Base-by-base conservation (phyloP, 176 grass and related monocot species). In the Zoysia japonica region DNA sequence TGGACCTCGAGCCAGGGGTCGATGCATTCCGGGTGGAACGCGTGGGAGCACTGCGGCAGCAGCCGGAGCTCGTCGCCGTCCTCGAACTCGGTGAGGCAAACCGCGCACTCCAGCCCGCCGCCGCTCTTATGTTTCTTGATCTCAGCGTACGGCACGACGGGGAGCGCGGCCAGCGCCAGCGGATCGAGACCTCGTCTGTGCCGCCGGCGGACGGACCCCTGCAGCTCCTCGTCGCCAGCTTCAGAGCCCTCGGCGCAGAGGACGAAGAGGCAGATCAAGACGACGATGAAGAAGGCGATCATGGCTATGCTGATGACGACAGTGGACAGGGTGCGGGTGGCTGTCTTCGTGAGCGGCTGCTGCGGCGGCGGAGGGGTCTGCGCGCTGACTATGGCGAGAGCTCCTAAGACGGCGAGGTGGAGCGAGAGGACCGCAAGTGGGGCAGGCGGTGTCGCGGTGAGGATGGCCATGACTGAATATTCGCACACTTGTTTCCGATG, bases 11-110 rank as follows among this genome's bases (percentile, higher is more conserved):
- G 90, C 96, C 96, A 99, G 46, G 88, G 88, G 38, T 96, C 90
- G 75, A 99, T 96, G 83, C 96, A 99, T 6, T 99, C 96, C 0
- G 88, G 78, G 83, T 99, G 96, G 84, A 99, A 99, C 11, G 84
- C 96, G 81, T 99, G 96, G 6, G 81, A 89, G 68, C 96, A 99
- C 72, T 89, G 91, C 7, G 96, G 92, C 1, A 99, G 88, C 50
- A 99, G 88, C 41, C 85, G 92, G 38, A 99, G 92, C 5, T 78
- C 87, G 76, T 99, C 96, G 17, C 78, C 86, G 67, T 96, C 92
- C 75, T 96, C 90, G 69, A 99, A 99, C 83, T 84, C 69, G 48
- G 86, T 96, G 14, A 99, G 83, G 81, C 96, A 99, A 67, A 99
- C 96, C 6, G 96, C 90, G 79, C 96, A 99, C 44, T 45, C 44